These are phyloP conservation scores for Colletotrichum ledebouriae DNA, from an alignment of 2,329 filamentous ascomycete genomes.

Conservation along the genomic window DNA sequence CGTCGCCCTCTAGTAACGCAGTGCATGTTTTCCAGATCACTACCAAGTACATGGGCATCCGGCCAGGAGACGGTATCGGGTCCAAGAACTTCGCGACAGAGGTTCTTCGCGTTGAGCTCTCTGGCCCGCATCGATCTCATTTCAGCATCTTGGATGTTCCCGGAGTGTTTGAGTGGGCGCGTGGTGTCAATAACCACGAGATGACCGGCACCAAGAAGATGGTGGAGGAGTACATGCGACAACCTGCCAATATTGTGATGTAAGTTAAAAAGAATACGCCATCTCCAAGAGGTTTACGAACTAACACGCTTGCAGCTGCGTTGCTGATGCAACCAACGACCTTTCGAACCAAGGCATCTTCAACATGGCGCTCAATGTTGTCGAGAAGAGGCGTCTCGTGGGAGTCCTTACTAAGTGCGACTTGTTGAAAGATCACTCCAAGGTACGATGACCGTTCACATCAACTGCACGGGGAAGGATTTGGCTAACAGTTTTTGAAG, in stretches of 20 bases:
- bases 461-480: too few relatives aligned
- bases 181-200: constrained; percentile 49
- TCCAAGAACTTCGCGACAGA: constrained; percentile 54
- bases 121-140: constrained; percentile 52
- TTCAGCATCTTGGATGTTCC: constrained; percentile 57
- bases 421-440: constrained; percentile 44
- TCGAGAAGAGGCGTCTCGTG: constrained; percentile 50
- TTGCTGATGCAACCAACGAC: constrained; percentile 50
- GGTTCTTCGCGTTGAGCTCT: constrained; percentile 54
- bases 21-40: constrained; percentile 44
- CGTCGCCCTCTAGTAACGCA: accelerated
- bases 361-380: constrained; percentile 46
- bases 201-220: constrained; percentile 49
- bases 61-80: constrained; percentile 40
- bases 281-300: background rate
- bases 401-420: constrained; percentile 57
- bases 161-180: constrained; percentile 48
- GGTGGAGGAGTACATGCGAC: constrained; percentile 53
- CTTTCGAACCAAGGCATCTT: constrained; percentile 50
- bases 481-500: background rate
- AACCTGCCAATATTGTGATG: constrained; percentile 55
- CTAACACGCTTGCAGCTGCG: constrained; percentile 46
- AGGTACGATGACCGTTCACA: constrained; percentile 7
- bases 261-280: constrained; percentile 42
- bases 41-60: constrained; percentile 50